A percentile compares a stretch with the other conserved stretches of the same genome.
Conservation (phyloP, 2,329 filamentous ascomycete species). For the Penicillium sp. region DNA sequence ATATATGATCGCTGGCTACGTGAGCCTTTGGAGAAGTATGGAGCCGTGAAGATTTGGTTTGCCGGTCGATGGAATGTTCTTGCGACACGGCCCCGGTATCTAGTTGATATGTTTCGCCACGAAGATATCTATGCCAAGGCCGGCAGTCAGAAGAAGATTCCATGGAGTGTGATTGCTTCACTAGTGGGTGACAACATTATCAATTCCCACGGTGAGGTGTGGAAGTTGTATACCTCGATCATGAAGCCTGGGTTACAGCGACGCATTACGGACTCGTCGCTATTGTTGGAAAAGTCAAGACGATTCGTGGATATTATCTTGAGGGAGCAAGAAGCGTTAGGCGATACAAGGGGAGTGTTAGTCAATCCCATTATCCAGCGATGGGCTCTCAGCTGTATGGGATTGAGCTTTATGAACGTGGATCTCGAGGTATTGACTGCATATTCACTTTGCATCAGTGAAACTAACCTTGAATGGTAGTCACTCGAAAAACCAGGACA, state of each 20-base stretch:
- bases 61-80: constrained; percentile 48
- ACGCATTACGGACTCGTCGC: constrained; percentile 20
- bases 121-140: constrained; percentile 33
- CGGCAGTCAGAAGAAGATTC: constrained; percentile 42
- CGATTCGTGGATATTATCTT: constrained; percentile 23
- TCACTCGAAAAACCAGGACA: constrained; percentile 18
- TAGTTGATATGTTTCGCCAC: constrained; percentile 38
- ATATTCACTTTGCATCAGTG: neutral
- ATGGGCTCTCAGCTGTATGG: constrained; percentile 27
- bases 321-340: constrained; percentile 11
- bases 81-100: constrained; percentile 41
- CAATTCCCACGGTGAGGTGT: constrained; percentile 34
- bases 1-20: constrained; percentile 26
- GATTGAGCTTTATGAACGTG: constrained; percentile 23
- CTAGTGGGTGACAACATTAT: constrained; percentile 42
- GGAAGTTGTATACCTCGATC: constrained; percentile 34
- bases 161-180: constrained; percentile 35
- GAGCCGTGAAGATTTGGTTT: constrained; percentile 48
- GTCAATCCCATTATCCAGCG: constrained; percentile 23
- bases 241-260: constrained; percentile 37
- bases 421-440: constrained; percentile 20
- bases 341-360: constrained; percentile 8
- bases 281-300: constrained; percentile 21
- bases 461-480: constrained; percentile 7
- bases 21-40: constrained; percentile 23